Evolutionary conservation across 768 basidiomycete species (phyloP).

Genomic region (Suillus discolor): DNA sequence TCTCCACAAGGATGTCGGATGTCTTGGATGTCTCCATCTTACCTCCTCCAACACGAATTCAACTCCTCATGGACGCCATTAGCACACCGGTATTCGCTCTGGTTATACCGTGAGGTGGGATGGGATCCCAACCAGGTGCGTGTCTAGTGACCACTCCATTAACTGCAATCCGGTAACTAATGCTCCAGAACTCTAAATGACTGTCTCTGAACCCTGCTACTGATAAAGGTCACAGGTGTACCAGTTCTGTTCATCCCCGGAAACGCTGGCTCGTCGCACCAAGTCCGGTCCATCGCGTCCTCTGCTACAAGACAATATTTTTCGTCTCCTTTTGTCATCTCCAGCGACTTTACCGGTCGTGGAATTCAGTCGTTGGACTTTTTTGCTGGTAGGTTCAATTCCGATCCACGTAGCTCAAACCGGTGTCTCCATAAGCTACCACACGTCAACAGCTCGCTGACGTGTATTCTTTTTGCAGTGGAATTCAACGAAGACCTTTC

Average conservation of each 20-base stretch:
- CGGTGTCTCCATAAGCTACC: background rate
- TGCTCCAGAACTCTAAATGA: background rate
- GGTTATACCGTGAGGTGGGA: slow-evolving; percentile 86
- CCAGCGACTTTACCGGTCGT: slow-evolving; percentile 52
- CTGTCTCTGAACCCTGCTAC: background rate
- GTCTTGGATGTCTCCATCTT: slow-evolving; percentile 96
- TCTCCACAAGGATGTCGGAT: slow-evolving; percentile 94
- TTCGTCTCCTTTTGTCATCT: slow-evolving; percentile 55
- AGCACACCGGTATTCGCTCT: slow-evolving; percentile 78
- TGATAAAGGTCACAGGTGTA: slow-evolving; percentile 45
- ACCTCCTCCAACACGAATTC: slow-evolving; percentile 71
- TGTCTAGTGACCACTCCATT: slow-evolving; percentile 8
- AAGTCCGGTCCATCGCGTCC: slow-evolving; percentile 93
- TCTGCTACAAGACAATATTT: slow-evolving; percentile 85
- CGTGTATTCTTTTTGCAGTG: slow-evolving; percentile 44
- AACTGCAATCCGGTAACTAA: slow-evolving; percentile 14
- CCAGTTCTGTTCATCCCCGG: slow-evolving; percentile 98
- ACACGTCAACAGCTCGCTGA: slow-evolving; percentile 2
- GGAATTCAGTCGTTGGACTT: slow-evolving; percentile 70
- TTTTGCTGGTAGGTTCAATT: slow-evolving; percentile 66
- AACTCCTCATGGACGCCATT: slow-evolving; percentile 72
- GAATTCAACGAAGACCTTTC: slow-evolving; percentile 98
- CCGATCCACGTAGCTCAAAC: slow-evolving; percentile 5
- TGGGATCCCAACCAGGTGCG: slow-evolving; percentile 72
- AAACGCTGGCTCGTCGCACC: slow-evolving; percentile 93